These are phyloP conservation scores for Hygrophila difformis DNA, from an alignment of 257 asterid species.

Conservation along the genomic window DNA sequence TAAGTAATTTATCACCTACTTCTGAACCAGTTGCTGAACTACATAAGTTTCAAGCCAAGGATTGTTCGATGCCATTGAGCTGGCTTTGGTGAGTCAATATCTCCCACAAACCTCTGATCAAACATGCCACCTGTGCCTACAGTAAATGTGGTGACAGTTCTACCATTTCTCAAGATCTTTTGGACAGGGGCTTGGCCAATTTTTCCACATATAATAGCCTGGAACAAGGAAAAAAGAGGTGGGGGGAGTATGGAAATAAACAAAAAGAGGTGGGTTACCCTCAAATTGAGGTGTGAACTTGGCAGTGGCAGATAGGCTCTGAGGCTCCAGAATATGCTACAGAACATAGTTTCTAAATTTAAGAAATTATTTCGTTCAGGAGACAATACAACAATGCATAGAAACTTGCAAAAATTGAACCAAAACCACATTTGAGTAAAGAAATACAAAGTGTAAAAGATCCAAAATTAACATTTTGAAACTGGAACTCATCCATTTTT, in stretches of 20 bases:
- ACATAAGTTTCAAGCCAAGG: conserved; percentile 78
- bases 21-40: conserved; percentile 77
- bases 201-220: conserved; percentile 93
- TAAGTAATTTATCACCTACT: conserved; percentile 30
- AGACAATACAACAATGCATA: too few species aligned
- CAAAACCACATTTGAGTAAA: too few species aligned
- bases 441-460: too few species aligned
- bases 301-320: too few species aligned
- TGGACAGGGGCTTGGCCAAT: conserved; percentile 88
- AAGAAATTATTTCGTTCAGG: too few species aligned
- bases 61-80: conserved; percentile 98
- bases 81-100: conserved; percentile 59
- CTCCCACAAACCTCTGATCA: conserved; percentile 68
- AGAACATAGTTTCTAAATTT: too few species aligned
- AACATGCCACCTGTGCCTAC: conserved; percentile 97
- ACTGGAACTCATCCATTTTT: too few species aligned
- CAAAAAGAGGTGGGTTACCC: neutral
- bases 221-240: conserved; percentile 5
- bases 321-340: too few species aligned
- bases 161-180: conserved; percentile 90
- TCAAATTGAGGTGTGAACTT: too few species aligned
- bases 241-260: neutral
- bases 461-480: too few species aligned
- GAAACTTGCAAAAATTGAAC: too few species aligned
- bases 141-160: conserved; percentile 67